A percentile compares a stretch with the other conserved stretches of the same genome.
Conservation (phyloP, 2,329 filamentous ascomycete genomes). For the Fusarium sp. region DNA sequence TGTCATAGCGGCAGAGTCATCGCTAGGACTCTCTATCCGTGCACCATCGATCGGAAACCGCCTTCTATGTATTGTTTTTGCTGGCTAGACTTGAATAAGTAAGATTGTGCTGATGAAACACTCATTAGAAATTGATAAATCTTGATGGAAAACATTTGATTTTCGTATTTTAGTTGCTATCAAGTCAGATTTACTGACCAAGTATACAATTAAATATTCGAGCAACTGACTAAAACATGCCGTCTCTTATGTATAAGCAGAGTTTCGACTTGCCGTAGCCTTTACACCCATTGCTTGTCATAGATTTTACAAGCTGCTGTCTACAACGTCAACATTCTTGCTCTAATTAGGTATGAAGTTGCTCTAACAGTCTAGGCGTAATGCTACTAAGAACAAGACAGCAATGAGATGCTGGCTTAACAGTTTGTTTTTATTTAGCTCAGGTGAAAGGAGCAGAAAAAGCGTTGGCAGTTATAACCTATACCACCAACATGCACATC, state of each 20-base stretch:
- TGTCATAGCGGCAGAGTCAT: constrained; percentile 9
- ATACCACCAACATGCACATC: neutral
- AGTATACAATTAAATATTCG: neutral
- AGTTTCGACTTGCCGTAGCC: neutral
- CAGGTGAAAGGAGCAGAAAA: too few species aligned
- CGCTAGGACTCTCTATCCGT: neutral
- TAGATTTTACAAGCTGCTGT: neutral
- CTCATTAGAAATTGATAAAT: neutral
- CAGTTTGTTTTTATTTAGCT: too few species aligned
- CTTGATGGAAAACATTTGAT: neutral
- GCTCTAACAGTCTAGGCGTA: too few species aligned
- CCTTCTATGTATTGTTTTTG: neutral
- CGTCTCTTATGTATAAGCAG: neutral
- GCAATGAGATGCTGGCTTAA: too few species aligned
- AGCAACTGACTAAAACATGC: neutral
- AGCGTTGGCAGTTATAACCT: too few species aligned
- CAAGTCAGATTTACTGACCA: neutral
- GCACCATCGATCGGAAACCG: neutral
- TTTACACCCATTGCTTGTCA: neutral
- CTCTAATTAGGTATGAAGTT: too few species aligned
- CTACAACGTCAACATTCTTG: too few species aligned
- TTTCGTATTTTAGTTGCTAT: neutral
- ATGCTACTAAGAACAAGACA: too few species aligned
- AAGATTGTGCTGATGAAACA: neutral
- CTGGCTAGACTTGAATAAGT: neutral